These are phyloP conservation scores for Pisolithus marmoratus DNA, from an alignment of 768 basidiomycete species.

Conservation along the genomic window DNA sequence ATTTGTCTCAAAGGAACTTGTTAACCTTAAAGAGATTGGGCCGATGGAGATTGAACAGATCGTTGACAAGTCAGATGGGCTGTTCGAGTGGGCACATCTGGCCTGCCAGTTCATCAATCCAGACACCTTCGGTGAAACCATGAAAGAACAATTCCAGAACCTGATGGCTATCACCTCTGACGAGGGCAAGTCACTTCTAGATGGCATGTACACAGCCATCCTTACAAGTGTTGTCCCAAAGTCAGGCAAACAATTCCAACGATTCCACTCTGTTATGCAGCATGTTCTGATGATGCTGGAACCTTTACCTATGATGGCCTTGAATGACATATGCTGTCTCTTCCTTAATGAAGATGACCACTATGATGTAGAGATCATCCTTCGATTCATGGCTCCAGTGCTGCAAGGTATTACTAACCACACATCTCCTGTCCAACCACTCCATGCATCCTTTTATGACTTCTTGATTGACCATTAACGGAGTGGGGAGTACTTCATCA, in stretches of 20 bases:
- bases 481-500: constrained; percentile 9
- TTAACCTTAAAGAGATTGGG: not conserved
- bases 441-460: constrained; percentile 26
- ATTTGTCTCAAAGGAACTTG: not conserved
- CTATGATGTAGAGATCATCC: not conserved
- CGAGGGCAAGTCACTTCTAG: not conserved
- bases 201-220: not conserved
- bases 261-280: not conserved
- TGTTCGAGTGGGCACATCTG: not conserved
- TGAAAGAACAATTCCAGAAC: not conserved
- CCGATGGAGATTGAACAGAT: not conserved
- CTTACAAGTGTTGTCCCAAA: not conserved
- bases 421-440: constrained; percentile 6
- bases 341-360: not conserved
- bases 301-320: not conserved
- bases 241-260: no score
- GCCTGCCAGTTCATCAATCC: not conserved
- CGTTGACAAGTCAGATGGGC: not conserved
- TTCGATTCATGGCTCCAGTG: constrained; percentile 2
- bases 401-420: constrained; percentile 4
- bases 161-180: not conserved
- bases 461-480: constrained; percentile 15
- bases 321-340: not conserved
- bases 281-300: constrained; percentile 1
- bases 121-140: not conserved